Conservation (phyloP, 176 grass and related monocot species). For the Phyllostachys edulis region DNA sequence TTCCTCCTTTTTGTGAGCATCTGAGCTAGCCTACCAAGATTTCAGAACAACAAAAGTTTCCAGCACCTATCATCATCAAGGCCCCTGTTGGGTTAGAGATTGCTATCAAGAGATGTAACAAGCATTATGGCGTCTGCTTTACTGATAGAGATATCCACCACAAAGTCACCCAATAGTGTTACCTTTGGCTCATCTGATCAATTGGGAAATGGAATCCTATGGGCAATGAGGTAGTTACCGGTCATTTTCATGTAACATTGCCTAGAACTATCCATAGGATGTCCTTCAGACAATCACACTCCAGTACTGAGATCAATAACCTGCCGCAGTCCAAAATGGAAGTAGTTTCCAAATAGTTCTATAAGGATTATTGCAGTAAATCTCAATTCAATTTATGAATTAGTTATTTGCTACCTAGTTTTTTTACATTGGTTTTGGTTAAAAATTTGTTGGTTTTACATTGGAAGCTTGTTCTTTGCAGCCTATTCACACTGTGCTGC, state of each 20-base stretch:
- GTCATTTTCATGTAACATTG: constrained; percentile 28
- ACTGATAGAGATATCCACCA: constrained; percentile 21
- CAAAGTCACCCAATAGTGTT: background rate
- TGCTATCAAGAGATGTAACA: background rate
- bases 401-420: background rate
- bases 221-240: constrained; percentile 2
- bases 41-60: background rate
- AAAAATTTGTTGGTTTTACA: background rate
- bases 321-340: background rate
- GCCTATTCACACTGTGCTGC: constrained; percentile 50
- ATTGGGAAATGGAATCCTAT: constrained; percentile 4
- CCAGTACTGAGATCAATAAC: background rate
- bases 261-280: background rate
- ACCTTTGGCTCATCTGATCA: constrained; percentile 17
- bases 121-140: background rate
- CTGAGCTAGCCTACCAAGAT: background rate
- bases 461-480: constrained; percentile 10
- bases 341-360: background rate
- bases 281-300: background rate
- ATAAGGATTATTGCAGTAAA: background rate
- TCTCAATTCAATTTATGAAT: background rate
- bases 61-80: background rate
- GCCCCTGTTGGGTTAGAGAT: background rate
- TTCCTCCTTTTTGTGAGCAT: background rate
- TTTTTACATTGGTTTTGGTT: no score